Percentiles rank a stretch among this genome's conserved stretches.
phyloP scores from a whole-genome alignment of 108 stramenopile species.

The Epithemia pelagica region DNA sequence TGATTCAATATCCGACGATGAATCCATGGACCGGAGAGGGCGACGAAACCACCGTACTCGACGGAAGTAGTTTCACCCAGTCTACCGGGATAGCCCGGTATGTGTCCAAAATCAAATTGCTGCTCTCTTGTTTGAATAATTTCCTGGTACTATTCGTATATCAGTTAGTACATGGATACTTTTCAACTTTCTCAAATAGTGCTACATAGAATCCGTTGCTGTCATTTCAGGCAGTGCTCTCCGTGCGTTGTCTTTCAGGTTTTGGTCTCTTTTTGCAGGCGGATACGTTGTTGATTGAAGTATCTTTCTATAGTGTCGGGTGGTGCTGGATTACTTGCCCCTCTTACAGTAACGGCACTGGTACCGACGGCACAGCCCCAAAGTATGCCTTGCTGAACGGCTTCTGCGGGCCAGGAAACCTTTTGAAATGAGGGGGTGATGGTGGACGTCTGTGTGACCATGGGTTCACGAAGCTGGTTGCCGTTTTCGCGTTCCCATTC shows the following conservation, averaged over 20 bases:
- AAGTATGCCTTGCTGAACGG: slow-evolving; percentile 32
- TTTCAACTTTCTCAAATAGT: too few species aligned
- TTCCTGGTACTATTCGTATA: background rate
- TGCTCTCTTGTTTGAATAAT: background rate
- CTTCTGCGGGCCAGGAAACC: slow-evolving; percentile 25
- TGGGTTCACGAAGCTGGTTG: background rate
- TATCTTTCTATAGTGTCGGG: slow-evolving; percentile 23
- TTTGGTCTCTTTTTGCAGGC: too few species aligned
- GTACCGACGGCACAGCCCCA: slow-evolving; percentile 65
- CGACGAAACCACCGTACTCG: background rate
- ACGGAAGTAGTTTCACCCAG: background rate
- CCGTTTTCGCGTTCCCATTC: slow-evolving; percentile 10
- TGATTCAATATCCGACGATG: background rate
- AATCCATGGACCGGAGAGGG: background rate
- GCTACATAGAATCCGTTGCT: too few species aligned
- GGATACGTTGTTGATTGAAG: background rate
- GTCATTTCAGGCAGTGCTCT: too few species aligned
- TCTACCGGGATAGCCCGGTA: background rate
- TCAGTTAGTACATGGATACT: background rate
- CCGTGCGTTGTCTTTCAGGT: too few species aligned
- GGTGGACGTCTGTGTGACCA: slow-evolving; percentile 1
- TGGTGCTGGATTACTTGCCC: slow-evolving; percentile 53
- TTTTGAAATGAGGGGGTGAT: background rate
- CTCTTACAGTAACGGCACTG: slow-evolving; percentile 41
- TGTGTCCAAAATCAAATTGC: background rate